Evolutionary conservation across 2,329 filamentous ascomycete species (phyloP).

Genomic region (Calonectria pauciramosa): DNA sequence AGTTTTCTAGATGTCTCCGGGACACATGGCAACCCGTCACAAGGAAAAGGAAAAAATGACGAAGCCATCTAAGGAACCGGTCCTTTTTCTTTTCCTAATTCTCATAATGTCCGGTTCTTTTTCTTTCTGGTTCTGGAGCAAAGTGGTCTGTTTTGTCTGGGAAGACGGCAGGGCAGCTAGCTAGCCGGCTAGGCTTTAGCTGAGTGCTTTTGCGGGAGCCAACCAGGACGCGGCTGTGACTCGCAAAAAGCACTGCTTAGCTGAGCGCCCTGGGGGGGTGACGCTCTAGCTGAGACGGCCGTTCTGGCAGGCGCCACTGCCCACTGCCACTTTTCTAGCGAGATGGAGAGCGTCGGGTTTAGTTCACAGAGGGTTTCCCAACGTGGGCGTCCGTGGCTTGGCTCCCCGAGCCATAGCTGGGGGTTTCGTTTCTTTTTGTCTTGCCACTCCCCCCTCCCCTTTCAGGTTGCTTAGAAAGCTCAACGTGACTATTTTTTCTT

Average conservation of each 20-base stretch:
- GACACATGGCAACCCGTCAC: slow-evolving; percentile 6
- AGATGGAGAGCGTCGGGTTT: background rate
- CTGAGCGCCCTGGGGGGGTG: background rate
- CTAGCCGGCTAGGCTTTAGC: background rate
- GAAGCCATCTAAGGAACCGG: background rate
- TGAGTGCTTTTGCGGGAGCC: background rate
- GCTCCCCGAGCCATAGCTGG: background rate
- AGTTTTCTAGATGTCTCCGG: background rate
- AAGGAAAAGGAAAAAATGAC: background rate
- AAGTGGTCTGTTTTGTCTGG: background rate
- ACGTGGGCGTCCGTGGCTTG: background rate
- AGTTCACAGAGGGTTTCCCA: background rate
- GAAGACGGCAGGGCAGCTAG: background rate
- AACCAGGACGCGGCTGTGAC: slow-evolving; percentile 16
- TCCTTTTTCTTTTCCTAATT: background rate
- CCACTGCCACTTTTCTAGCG: background rate
- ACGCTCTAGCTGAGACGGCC: slow-evolving; percentile 6
- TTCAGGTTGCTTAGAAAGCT: background rate
- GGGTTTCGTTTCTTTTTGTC: background rate
- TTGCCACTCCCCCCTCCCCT: no score
- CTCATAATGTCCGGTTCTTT: background rate
- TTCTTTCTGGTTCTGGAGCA: background rate
- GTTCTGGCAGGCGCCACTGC: slow-evolving; percentile 18
- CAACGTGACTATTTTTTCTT: background rate
- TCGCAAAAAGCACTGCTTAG: background rate